phyloP scores from a whole-genome alignment of 169 alveolate genomes.

The Gregarina niphandrodes region DNA sequence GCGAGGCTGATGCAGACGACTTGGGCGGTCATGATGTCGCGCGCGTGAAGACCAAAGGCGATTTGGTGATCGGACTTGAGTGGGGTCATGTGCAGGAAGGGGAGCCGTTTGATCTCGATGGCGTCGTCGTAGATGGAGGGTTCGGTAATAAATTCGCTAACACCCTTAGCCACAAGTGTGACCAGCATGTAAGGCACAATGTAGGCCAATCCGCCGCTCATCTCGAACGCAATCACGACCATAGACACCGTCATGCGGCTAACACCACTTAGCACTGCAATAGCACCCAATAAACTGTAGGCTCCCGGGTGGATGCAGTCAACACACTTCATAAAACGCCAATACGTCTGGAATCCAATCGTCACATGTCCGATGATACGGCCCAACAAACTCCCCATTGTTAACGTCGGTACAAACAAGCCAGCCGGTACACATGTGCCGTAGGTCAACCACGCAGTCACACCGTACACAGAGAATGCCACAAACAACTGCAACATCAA shows the following conservation, averaged over 20 bases:
- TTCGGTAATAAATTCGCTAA: conserved; percentile 8
- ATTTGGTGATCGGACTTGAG: no score
- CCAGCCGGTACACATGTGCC: conserved; percentile 22
- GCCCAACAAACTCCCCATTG: conserved; percentile 9
- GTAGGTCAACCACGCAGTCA: no score
- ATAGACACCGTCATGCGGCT: conserved; percentile 15
- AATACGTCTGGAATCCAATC: not conserved
- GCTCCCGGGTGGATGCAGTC: conserved; percentile 6
- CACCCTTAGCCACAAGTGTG: conserved; percentile 8
- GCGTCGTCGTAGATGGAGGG: conserved; percentile 4
- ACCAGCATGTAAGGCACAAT: conserved; percentile 14
- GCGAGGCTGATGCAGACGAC: no score
- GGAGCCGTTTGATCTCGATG: not conserved
- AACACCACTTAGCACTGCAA: conserved; percentile 18
- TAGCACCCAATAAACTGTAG: conserved; percentile 21
- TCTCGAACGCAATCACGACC: conserved; percentile 11
- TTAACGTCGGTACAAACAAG: conserved; percentile 18
- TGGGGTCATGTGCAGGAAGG: no score
- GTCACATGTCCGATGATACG: conserved; percentile 6
- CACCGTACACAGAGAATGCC: no score
- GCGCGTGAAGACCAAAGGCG: no score
- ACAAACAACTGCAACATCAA: no score
- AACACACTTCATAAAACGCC: not conserved
- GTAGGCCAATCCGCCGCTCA: conserved; percentile 9
- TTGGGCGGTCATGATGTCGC: no score